phyloP scores from a whole-genome alignment of 2,329 filamentous ascomycete genomes.

The Zalaria sp. region DNA sequence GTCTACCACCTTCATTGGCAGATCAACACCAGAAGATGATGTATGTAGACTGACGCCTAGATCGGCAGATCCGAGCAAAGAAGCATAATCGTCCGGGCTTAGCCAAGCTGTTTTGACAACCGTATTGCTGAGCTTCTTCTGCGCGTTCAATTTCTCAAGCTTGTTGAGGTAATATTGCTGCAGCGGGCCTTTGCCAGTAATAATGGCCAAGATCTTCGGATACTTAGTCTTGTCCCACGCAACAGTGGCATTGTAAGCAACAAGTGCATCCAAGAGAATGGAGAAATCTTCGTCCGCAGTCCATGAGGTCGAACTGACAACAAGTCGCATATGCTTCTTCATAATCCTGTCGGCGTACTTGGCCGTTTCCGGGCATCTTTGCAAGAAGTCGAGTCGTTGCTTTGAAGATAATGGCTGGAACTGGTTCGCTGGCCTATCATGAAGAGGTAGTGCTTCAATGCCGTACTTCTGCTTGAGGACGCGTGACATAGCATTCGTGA shows the following conservation, averaged over 20 bases:
- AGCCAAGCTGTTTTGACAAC: slow-evolving; percentile 75
- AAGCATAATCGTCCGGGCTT: slow-evolving; percentile 69
- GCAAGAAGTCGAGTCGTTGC: slow-evolving; percentile 46
- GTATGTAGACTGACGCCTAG: slow-evolving; percentile 85
- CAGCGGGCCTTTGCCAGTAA: slow-evolving; percentile 86
- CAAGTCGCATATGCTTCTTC: slow-evolving; percentile 40
- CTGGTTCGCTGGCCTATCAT: slow-evolving; percentile 72
- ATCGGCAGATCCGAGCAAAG: slow-evolving; percentile 70
- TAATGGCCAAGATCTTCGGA: slow-evolving; percentile 68
- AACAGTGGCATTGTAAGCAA: slow-evolving; percentile 48
- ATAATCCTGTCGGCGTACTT: slow-evolving; percentile 37
- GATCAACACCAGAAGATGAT: slow-evolving; percentile 84
- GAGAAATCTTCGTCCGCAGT: slow-evolving; percentile 93
- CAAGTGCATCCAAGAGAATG: slow-evolving; percentile 69
- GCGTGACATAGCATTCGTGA: slow-evolving; percentile 76
- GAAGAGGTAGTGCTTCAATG: slow-evolving; percentile 52
- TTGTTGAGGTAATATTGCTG: slow-evolving; percentile 58
- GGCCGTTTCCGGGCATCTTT: slow-evolving; percentile 49
- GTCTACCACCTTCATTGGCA: slow-evolving; percentile 98
- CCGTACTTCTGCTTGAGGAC: slow-evolving; percentile 55
- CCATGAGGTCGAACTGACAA: slow-evolving; percentile 95
- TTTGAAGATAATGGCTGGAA: slow-evolving; percentile 55
- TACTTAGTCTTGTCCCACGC: slow-evolving; percentile 28
- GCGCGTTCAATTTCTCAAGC: slow-evolving; percentile 46
- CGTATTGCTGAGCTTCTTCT: slow-evolving; percentile 53